A percentile compares a stretch with the other conserved stretches of the same genome.
Evolutionary conservation across 2,329 filamentous ascomycete species (phyloP).

Genomic region (Mollisiaceae sp.): DNA sequence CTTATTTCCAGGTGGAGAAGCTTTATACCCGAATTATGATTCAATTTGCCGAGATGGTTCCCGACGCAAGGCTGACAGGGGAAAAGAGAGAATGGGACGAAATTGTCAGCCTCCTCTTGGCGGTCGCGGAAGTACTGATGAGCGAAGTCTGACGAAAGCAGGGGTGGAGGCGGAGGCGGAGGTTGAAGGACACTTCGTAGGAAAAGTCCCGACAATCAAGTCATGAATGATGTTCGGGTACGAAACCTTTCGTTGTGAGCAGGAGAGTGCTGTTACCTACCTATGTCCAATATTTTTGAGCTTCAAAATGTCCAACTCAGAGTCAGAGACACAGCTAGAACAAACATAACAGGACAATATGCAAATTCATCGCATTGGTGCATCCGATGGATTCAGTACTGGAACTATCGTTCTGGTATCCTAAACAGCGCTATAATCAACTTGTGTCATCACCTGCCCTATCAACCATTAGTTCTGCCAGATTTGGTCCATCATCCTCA

Average conservation of each 20-base stretch:
- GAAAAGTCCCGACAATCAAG: not conserved
- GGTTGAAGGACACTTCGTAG: too few relatives aligned
- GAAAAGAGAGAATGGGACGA: not conserved
- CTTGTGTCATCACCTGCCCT: constrained; percentile 17
- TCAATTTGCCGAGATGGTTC: not conserved
- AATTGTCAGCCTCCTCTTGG: not conserved
- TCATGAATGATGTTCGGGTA: not conserved
- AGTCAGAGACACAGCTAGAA: not conserved
- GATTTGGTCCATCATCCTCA: constrained; percentile 38
- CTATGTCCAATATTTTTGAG: not conserved
- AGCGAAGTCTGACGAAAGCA: not conserved
- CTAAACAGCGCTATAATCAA: constrained; percentile 18
- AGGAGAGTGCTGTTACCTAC: not conserved
- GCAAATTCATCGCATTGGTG: not conserved
- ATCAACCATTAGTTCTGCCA: constrained; percentile 37
- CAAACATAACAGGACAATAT: not conserved
- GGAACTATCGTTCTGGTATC: constrained; percentile 22
- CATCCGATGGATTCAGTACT: not conserved
- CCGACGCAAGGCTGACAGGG: constrained; percentile 1
- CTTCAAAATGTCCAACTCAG: not conserved
- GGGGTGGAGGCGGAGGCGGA: too few relatives aligned
- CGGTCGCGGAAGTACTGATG: not conserved
- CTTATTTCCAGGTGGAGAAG: constrained; percentile 5
- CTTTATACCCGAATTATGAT: constrained; percentile 1
- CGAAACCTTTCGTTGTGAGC: too few relatives aligned